Percentiles rank a stretch among this genome's conserved stretches.
Evolutionary conservation across 805 yeast species (phyloP).

Genomic region (Ogataea ramenticola): DNA sequence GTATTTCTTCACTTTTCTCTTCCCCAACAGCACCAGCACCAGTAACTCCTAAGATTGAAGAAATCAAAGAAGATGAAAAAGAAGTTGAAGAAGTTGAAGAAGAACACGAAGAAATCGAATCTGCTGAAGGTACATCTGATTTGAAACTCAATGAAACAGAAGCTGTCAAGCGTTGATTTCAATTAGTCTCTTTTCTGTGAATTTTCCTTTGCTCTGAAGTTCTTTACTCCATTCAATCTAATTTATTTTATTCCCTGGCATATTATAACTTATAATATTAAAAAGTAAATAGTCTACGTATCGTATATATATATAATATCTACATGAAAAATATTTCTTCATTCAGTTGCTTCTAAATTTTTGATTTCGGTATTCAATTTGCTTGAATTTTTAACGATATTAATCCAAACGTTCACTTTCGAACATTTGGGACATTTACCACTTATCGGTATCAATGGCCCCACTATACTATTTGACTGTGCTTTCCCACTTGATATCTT

Average conservation of each 20-base stretch:
- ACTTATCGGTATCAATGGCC: conserved; percentile 19
- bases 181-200: no score
- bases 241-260: no score
- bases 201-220: no score
- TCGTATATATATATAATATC: no score
- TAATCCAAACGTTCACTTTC: conserved; percentile 21
- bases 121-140: conserved; percentile 9
- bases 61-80: conserved; percentile 9
- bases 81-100: conserved; percentile 6
- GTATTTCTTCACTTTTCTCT: conserved; percentile 18
- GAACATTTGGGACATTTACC: conserved; percentile 20
- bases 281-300: no score
- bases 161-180: conserved; percentile 23
- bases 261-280: no score
- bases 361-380: background rate
- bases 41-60: conserved; percentile 3
- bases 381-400: conserved; percentile 16
- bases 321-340: background rate
- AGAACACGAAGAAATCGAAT: conserved; percentile 1
- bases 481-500: no score
- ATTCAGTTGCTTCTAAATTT: background rate
- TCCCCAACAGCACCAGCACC: conserved; percentile 2
- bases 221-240: no score
- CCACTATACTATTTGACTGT: no score
- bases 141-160: conserved; percentile 21